Conservation (phyloP, 2,329 filamentous ascomycete species). For the Fusarium sp. region DNA sequence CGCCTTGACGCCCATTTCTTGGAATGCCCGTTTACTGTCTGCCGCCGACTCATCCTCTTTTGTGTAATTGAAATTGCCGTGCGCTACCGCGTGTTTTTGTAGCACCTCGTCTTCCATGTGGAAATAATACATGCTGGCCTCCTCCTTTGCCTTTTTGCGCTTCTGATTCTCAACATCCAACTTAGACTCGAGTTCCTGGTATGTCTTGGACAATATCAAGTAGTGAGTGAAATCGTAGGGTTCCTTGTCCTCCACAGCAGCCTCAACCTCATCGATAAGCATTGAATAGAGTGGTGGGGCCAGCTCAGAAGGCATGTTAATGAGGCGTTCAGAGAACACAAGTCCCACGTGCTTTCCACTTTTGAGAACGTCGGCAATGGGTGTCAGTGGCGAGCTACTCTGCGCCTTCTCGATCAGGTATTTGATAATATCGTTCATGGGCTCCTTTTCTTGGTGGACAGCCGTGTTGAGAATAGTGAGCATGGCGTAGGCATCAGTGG, state of each 20-base stretch:
- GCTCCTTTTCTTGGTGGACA: constrained; percentile 78
- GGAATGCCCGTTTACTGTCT: constrained; percentile 93
- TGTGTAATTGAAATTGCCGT: constrained; percentile 78
- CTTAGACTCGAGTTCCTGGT: constrained; percentile 83
- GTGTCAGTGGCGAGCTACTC: constrained; percentile 62
- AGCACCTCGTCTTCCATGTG: constrained; percentile 95
- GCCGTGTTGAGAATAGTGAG: constrained; percentile 85
- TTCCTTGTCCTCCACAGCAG: constrained; percentile 87
- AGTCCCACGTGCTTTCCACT: constrained; percentile 74
- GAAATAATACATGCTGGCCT: constrained; percentile 81
- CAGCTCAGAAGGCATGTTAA: constrained; percentile 96
- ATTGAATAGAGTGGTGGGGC: constrained; percentile 94
- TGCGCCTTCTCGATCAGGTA: constrained; percentile 72
- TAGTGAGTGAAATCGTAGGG: constrained; percentile 95
- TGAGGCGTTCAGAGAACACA: constrained; percentile 88
- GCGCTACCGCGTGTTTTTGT: constrained; percentile 75
- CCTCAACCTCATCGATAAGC: constrained; percentile 89
- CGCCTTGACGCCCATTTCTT: constrained; percentile 88
- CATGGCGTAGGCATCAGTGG: constrained; percentile 91
- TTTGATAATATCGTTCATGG: constrained; percentile 72
- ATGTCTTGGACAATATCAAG: constrained; percentile 90
- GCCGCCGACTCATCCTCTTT: constrained; percentile 82
- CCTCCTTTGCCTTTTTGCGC: constrained; percentile 71
- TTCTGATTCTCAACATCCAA: constrained; percentile 70
- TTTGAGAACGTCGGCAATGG: constrained; percentile 64